A percentile compares a stretch with the other conserved stretches of the same genome.
Evolutionary conservation across 768 basidiomycete genomes (phyloP).

Genomic region (Rhodotorula babjevae): DNA sequence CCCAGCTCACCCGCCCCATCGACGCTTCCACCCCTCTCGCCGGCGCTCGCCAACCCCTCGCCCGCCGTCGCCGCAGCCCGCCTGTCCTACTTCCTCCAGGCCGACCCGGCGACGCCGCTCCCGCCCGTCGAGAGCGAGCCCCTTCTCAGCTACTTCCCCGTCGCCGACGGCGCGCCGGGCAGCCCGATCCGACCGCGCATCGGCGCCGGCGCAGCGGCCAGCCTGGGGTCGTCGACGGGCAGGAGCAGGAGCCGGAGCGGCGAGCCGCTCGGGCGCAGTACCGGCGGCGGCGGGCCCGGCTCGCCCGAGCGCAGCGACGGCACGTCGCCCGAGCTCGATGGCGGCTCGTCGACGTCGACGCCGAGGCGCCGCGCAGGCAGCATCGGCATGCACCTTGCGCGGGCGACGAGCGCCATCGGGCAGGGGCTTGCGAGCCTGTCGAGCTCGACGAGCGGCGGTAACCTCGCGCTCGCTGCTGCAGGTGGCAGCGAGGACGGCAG

Average conservation of each 20-base stretch:
- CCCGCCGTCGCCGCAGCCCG: background rate
- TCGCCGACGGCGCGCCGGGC: background rate
- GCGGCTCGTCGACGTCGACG: too few relatives aligned
- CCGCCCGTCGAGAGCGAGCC: background rate
- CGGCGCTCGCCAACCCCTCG: background rate
- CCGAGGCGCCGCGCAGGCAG: constrained; percentile 51
- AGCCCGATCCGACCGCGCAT: background rate
- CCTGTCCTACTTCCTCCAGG: constrained; percentile 9
- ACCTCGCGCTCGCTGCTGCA: too few relatives aligned
- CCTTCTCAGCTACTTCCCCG: constrained; percentile 18
- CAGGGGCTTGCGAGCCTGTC: constrained; percentile 2
- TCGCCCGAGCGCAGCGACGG: constrained; percentile 38
- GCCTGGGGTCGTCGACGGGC: background rate
- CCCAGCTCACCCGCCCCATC: background rate
- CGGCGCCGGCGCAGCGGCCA: background rate
- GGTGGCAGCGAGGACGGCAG: too few relatives aligned
- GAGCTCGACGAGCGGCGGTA: constrained; percentile 9
- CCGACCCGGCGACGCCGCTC: background rate
- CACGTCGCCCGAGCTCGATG: too few relatives aligned
- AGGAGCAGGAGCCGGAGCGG: background rate
- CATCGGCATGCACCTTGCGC: constrained; percentile 45
- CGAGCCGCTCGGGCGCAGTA: background rate
- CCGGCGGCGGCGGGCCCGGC: background rate
- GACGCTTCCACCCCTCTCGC: background rate
- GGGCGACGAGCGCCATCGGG: constrained; percentile 47